These are phyloP conservation scores for Kluyveromyces wickerhamii DNA, from an alignment of 805 yeast genomes.

Conservation along the genomic window DNA sequence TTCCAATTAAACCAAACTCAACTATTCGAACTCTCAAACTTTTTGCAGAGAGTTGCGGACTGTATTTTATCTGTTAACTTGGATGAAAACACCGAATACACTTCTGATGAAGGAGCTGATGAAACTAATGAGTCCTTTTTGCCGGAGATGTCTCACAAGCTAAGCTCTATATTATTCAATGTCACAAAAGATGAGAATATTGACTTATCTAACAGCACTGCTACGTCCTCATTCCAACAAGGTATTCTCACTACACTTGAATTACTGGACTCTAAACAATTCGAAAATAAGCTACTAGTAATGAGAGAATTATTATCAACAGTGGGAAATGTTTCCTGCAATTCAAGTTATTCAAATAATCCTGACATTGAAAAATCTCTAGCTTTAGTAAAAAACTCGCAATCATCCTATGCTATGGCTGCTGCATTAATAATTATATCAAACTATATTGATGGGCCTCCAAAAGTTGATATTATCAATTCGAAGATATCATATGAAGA, in stretches of 20 bases:
- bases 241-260: conserved; percentile 14
- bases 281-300: conserved; percentile 23
- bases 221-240: conserved; percentile 13
- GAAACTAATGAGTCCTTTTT: not conserved
- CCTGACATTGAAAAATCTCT: conserved; percentile 15
- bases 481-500: conserved; percentile 10
- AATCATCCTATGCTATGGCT: conserved; percentile 18
- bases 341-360: conserved; percentile 15
- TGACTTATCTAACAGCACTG: conserved; percentile 8
- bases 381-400: conserved; percentile 8
- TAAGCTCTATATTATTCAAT: conserved; percentile 7
- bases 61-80: too few relatives aligned
- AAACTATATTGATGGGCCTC: conserved; percentile 19
- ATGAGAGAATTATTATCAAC: conserved; percentile 24
- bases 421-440: conserved; percentile 22
- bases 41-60: too few relatives aligned
- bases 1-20: not conserved
- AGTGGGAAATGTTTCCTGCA: conserved; percentile 25
- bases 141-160: conserved; percentile 10
- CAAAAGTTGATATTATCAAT: conserved; percentile 15
- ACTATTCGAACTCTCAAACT: not conserved
- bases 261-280: conserved; percentile 12
- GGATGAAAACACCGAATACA: not conserved
- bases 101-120: not conserved
- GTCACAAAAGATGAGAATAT: conserved; percentile 9